Evolutionary conservation across 768 basidiomycete genomes (phyloP), one percentile per base, ranked within the genome.

Genomic region (Mrakia hoshinonis): DNA sequence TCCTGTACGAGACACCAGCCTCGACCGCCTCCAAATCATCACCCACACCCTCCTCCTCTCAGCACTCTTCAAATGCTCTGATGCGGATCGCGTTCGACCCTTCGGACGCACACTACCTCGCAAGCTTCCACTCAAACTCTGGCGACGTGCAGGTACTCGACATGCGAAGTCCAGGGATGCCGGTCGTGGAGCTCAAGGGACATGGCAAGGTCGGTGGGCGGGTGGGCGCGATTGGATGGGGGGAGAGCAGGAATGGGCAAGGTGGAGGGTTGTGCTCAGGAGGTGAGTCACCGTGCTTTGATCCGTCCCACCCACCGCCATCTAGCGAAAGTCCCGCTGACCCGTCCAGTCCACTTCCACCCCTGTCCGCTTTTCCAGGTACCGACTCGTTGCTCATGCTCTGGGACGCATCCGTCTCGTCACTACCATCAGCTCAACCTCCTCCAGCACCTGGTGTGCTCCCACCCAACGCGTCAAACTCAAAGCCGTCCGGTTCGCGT

Each of bases 71-170:
- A 9, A 54, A 48, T 22, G 12, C 91, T 12, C 82, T 96, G 24
- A 83, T 95, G 13, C 84, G 92, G 54, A 90, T 95, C 70, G 89
- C 89, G 31, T 95, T 95, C 82, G 92, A 92, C 76, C 93, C 94
- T 0, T 85, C 87, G 9, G 89, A 90, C 79, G 89, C 92, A 20
- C 93, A 96, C 75, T 96, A 95, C 79, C 90, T 99, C 86, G 91
- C 92, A 15, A 95, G 93, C 2, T 96, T 97, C 80, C 95, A 97
- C 76, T 89, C 92, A 84, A 93, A 96, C 77, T 90, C 91, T 62
- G 80, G 84, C 24, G 90, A 93, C 76, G 84, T 96, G 4, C 90
- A 96, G 78, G 91, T 99, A 34, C 82, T 99, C 73, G 96, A 99
- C 77, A 97, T 97, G 91, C 86, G 96, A 66, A 90, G 88, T 80